A percentile compares a stretch with the other conserved stretches of the same genome.
Evolutionary conservation across 768 basidiomycete genomes (phyloP).

Genomic region (Rhodocollybia butyracea): DNA sequence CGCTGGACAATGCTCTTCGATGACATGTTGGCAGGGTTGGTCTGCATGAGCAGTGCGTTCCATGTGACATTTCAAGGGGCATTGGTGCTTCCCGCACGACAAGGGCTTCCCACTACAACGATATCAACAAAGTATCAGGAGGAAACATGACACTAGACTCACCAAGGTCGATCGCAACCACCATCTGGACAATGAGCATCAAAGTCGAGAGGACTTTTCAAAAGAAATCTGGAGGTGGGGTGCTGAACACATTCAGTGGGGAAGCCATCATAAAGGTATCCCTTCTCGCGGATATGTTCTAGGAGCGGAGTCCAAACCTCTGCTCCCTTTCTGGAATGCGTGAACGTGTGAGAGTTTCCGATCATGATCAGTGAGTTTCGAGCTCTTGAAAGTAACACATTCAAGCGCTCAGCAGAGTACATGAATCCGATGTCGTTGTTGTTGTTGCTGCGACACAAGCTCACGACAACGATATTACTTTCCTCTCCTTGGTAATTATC

Average conservation of each 20-base stretch:
- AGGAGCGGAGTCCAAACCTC: constrained; percentile 53
- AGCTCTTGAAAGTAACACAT: constrained; percentile 68
- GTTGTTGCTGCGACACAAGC: constrained; percentile 58
- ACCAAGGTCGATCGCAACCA: constrained; percentile 63
- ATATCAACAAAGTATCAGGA: not conserved
- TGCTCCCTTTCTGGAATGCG: constrained; percentile 44
- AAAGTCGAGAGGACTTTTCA: constrained; percentile 43
- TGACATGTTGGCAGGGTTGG: constrained; percentile 51
- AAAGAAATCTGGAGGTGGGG: constrained; percentile 36
- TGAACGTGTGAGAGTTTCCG: constrained; percentile 61
- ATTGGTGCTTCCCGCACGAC: constrained; percentile 49
- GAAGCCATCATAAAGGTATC: constrained; percentile 55
- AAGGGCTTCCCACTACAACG: constrained; percentile 42
- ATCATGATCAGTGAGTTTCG: constrained; percentile 63
- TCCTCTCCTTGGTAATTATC: constrained; percentile 82
- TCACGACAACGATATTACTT: constrained; percentile 62
- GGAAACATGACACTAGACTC: constrained; percentile 15
- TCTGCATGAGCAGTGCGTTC: too few species aligned
- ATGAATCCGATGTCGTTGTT: constrained; percentile 66
- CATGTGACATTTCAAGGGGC: constrained; percentile 64
- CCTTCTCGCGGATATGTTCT: constrained; percentile 33
- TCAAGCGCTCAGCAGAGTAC: constrained; percentile 65
- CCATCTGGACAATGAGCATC: constrained; percentile 54
- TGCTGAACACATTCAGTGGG: constrained; percentile 60
- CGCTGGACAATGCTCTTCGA: constrained; percentile 37